Conservation (phyloP, 2,329 filamentous ascomycete genomes). For the Colletotrichum sp. region DNA sequence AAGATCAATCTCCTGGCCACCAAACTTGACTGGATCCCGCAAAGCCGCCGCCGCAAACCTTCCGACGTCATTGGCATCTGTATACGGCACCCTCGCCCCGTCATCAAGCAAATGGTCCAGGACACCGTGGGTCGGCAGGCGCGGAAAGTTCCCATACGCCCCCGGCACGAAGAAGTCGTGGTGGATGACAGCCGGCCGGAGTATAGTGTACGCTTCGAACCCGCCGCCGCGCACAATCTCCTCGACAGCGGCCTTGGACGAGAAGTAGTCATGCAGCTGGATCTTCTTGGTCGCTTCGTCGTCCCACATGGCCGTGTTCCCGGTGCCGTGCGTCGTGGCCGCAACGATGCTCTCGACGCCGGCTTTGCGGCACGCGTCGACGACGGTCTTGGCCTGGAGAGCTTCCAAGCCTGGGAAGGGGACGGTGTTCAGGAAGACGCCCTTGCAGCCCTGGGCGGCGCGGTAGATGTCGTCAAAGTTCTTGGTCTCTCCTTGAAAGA, state of each 20-base stretch:
- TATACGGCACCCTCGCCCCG: slow-evolving; percentile 27
- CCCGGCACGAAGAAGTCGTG: slow-evolving; percentile 30
- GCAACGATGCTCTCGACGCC: slow-evolving; percentile 33
- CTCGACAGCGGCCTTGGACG: slow-evolving; percentile 42
- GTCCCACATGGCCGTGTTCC: slow-evolving; percentile 28
- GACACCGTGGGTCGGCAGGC: slow-evolving; percentile 29
- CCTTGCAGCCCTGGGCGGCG: slow-evolving; percentile 38
- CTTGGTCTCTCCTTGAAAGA: slow-evolving; percentile 40
- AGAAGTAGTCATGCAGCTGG: slow-evolving; percentile 34
- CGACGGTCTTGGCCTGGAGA: slow-evolving; percentile 34
- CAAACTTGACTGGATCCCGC: slow-evolving; percentile 32
- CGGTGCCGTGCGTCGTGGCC: slow-evolving; percentile 27
- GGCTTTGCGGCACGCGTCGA: slow-evolving; percentile 34
- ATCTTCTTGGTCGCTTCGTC: slow-evolving; percentile 8
- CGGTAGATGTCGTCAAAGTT: slow-evolving; percentile 32
- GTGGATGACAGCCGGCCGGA: slow-evolving; percentile 34
- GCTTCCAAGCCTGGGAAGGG: slow-evolving; percentile 31
- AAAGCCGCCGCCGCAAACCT: slow-evolving; percentile 37
- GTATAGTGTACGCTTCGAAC: slow-evolving; percentile 36
- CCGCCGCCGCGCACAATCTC: slow-evolving; percentile 30
- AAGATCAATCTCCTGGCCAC: slow-evolving; percentile 34
- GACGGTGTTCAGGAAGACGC: slow-evolving; percentile 32
- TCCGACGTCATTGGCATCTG: slow-evolving; percentile 34
- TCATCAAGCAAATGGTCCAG: slow-evolving; percentile 29
- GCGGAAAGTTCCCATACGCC: slow-evolving; percentile 29